Base-by-base conservation (phyloP, 129 eudicot species). In the Erigeron canadensis region DNA sequence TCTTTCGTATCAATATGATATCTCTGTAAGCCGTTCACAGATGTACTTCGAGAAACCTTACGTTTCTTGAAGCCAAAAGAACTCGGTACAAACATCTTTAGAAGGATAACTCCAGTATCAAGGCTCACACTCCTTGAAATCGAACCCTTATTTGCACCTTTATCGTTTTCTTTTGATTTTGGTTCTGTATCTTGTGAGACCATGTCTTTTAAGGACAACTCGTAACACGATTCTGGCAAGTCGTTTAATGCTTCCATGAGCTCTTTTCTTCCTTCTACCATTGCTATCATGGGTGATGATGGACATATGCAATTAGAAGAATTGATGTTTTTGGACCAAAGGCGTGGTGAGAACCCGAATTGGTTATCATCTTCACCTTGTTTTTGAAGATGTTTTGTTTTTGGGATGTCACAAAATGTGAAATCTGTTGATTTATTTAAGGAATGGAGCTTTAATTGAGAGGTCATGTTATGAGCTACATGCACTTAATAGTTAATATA, bases 61-160 rank as follows among this genome's bases (percentile, higher is more conserved):
- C 13, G 65, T 37, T 39, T 63, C 13, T 40, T 63, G 13, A 16
- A 13, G 21, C 68, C 68, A 39, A 69, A 77, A 17, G 81, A 77
- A 28, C 64, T 61, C 1, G 81, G 81, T 64, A 69, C 54, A 77
- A 77, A 77, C 58, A 69, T 60, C 75, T 50, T 77, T 15, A 88
- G 79, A 39, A 83, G 78, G 59, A 83, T 81, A 21, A 74, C 82
- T 22, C 84, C 89, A 22, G 82, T 80, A 63, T 88, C 90, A 78
- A 88, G 77, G 76, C 96, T 88, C 63, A 76, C 82, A 41, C 84
- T 83, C 66, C 95, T 76, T 7, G 74, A 47, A 69, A 85, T 79
- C 17, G 60, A 58, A 22, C 59, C n/a, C 53, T 57, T 73, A 28
- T 55, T 74, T 5, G 21, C 39, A 4, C 28, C 50, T 45, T 68